Conservation (phyloP, 2,329 filamentous ascomycete genomes). For the Ampelomyces quisqualis region DNA sequence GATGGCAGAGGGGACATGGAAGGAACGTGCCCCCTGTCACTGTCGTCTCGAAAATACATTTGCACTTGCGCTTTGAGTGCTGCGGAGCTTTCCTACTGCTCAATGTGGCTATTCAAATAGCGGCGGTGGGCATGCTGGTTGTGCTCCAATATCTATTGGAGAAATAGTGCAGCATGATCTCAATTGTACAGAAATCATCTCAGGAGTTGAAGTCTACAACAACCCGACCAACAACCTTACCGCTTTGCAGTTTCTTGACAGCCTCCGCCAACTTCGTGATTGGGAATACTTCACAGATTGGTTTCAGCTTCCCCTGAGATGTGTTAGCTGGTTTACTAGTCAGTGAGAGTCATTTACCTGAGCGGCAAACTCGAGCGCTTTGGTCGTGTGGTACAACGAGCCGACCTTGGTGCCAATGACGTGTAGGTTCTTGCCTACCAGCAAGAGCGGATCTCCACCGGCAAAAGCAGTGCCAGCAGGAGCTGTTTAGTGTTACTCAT, state of each 20-base stretch:
- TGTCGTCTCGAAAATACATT: too few species aligned
- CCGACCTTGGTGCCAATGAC: conserved; percentile 41
- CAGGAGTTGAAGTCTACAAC: conserved; percentile 53
- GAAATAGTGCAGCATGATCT: too few species aligned
- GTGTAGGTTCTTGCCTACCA: conserved; percentile 27
- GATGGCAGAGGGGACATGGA: too few species aligned
- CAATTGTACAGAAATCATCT: neutral
- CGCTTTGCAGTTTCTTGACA: conserved; percentile 50
- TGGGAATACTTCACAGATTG: conserved; percentile 50
- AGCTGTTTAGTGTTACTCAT: conserved; percentile 32
- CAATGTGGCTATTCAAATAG: too few species aligned
- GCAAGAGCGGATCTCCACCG: conserved; percentile 24
- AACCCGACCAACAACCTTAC: conserved; percentile 52
- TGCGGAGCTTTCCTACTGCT: too few species aligned
- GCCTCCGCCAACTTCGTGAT: conserved; percentile 50
- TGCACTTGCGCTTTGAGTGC: too few species aligned
- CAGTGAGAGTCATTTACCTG: too few species aligned
- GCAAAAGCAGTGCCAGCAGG: conserved; percentile 19
- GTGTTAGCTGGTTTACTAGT: too few species aligned
- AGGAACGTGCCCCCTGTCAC: too few species aligned
- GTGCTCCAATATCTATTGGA: too few species aligned
- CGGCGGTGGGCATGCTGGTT: too few species aligned
- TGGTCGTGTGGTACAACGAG: conserved; percentile 47
- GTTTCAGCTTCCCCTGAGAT: conserved; percentile 44
- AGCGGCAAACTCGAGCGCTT: conserved; percentile 48